These are phyloP conservation scores for Diplodia mutila DNA, from an alignment of 2,329 filamentous ascomycete genomes.

Conservation along the genomic window DNA sequence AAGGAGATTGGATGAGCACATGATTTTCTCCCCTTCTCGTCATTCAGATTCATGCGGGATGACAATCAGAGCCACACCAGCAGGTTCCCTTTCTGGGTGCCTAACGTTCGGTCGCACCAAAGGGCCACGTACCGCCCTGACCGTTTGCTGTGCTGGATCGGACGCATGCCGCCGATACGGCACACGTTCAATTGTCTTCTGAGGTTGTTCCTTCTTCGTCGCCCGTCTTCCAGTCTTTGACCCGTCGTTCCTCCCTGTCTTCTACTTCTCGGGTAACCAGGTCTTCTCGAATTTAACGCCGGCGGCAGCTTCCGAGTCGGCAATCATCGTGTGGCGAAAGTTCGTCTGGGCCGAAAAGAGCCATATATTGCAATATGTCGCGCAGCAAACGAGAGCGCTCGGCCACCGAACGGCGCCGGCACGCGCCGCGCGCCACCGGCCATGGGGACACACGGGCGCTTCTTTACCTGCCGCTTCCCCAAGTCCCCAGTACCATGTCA, in stretches of 20 bases:
- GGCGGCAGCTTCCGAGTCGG: conserved; percentile 8
- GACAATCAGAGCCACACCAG: background rate
- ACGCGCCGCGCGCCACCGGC: conserved; percentile 2
- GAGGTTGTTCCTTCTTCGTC: background rate
- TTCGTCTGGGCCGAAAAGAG: background rate
- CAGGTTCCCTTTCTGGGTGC: background rate
- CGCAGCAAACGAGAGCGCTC: background rate
- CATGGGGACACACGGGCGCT: background rate
- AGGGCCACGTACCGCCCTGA: background rate
- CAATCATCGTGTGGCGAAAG: background rate
- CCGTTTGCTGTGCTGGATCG: background rate
- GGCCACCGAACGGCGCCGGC: background rate
- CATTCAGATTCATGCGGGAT: conserved; percentile 2
- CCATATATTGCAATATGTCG: background rate
- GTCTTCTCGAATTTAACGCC: background rate
- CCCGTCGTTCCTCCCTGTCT: background rate
- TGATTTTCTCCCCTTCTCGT: conserved; percentile 5
- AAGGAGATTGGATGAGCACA: conserved; percentile 1
- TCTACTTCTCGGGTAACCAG: background rate
- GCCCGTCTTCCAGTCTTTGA: background rate
- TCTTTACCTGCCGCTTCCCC: conserved; percentile 1
- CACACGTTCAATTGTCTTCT: background rate
- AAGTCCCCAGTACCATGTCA: conserved; percentile 5
- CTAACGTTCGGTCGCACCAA: background rate
- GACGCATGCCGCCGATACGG: background rate